Conservation (phyloP, 1,284 basidiomycete species). For the Malassezia nana region DNA sequence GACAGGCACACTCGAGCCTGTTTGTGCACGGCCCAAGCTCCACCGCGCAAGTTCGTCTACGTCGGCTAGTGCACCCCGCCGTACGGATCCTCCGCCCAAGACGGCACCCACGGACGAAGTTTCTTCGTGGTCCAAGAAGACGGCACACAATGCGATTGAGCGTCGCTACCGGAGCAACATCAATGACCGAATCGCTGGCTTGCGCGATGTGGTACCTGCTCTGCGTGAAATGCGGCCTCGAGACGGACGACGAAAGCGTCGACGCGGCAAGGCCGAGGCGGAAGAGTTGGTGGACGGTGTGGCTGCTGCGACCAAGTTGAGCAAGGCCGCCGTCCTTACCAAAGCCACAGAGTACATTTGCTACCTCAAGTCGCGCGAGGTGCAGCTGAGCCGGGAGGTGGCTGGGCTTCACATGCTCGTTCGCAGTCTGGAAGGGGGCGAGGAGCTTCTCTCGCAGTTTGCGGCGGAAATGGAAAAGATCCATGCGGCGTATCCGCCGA, state of each 20-base stretch:
- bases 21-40: not conserved
- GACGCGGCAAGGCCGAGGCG: constrained; percentile 25
- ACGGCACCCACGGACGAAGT: not conserved
- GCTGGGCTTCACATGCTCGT: constrained; percentile 36
- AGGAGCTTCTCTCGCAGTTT: constrained; percentile 42
- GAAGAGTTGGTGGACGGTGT: constrained; percentile 45
- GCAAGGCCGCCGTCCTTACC: constrained; percentile 45
- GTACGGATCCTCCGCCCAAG: not conserved
- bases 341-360: constrained; percentile 47
- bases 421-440: constrained; percentile 39
- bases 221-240: constrained; percentile 51
- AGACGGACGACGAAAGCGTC: constrained; percentile 27
- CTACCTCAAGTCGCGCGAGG: constrained; percentile 40
- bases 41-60: not conserved
- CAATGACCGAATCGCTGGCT: constrained; percentile 44
- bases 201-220: constrained; percentile 67
- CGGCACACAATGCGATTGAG: constrained; percentile 46
- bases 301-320: constrained; percentile 45
- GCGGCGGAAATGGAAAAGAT: constrained; percentile 37
- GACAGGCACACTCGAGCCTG: not conserved
- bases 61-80: not conserved
- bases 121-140: constrained; percentile 25
- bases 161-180: constrained; percentile 46
- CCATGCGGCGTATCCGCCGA: not conserved
- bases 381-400: constrained; percentile 34